Conservation (phyloP, 768 basidiomycete genomes). For the Tulasnella sp. region DNA sequence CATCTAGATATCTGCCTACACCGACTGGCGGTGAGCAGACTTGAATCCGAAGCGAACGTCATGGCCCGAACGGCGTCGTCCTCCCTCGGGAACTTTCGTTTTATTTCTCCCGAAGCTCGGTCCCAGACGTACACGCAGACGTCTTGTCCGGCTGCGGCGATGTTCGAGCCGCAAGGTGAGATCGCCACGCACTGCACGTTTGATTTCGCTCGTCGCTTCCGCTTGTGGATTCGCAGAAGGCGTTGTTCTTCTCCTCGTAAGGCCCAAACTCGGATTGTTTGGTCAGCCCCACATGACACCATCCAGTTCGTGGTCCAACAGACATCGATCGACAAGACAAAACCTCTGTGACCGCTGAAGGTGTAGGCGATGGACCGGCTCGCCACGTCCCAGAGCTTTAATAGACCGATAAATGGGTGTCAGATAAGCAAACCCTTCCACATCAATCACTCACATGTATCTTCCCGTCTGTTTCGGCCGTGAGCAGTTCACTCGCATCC, state of each 20-base stretch:
- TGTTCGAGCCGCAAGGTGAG: background rate
- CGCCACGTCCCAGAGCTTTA: background rate
- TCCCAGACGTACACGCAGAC: background rate
- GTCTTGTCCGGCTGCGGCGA: background rate
- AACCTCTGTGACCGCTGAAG: background rate
- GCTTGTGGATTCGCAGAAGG: background rate
- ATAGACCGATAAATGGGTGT: background rate
- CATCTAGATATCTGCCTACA: background rate
- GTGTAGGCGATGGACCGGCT: background rate
- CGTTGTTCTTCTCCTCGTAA: background rate
- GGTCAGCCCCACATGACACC: background rate
- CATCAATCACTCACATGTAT: background rate
- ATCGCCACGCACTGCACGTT: background rate
- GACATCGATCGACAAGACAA: background rate
- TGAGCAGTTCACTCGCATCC: background rate
- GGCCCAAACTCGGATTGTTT: background rate
- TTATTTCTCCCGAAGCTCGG: background rate
- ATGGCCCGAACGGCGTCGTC: background rate
- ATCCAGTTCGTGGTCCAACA: background rate
- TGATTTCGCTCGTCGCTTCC: background rate
- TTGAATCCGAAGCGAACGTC: background rate
- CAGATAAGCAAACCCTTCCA: background rate
- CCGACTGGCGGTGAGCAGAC: background rate
- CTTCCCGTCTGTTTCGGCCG: background rate
- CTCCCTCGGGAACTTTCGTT: background rate